Base-by-base conservation (phyloP, 352 stramenopile genomes). In the Globisporangium okanoganense region DNA sequence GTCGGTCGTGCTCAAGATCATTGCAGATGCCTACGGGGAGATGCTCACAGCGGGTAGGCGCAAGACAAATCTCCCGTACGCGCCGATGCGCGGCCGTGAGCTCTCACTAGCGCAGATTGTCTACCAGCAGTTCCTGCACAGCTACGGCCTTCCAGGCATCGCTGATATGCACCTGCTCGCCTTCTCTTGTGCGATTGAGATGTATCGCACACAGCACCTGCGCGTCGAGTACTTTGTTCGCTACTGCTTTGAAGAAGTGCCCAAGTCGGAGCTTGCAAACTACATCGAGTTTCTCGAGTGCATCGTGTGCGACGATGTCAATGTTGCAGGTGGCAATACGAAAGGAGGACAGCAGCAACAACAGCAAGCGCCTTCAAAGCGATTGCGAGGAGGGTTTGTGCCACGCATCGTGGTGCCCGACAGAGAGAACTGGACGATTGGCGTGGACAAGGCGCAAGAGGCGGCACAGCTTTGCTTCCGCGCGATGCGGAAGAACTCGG, bases 61-160 rank as follows among this genome's bases (percentile, higher is more conserved):
- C n/a, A 88, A 87, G 41, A 66, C 45, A 0, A 47, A 49, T 2
- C 35, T 61, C 10, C 58, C 62, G 2, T 44, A 50, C 24, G 41
- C 54, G 8, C 56, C 65, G 12, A 62, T 59, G 18, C 56, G 70
- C 40, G 61, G 68, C 0, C 73, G 75, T 0, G 61, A 73, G 49
- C 61, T 90, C 24, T 78, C 79, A 8, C 73, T 92, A 3, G 80
- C 79, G 1, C 78, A 91, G 45, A 79, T 92, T 33, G 82, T 91
- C 33, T 94, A 92, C 59, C 83, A 93, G 65, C 86, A 82, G 35
- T 90, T 93, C 58, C 62, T 94, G 43, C 83, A 93, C 57, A 85
- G 73, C 49, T 93, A 93, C n/a, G 85, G 81, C 0, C 67, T 92
- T 0, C 85, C 85, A 2, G 70, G 65, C 3, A 94, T 94, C 52